Base-by-base conservation (phyloP, 192 early-diverging fungal genomes). In the Fimicolochytrium jonesii region DNA sequence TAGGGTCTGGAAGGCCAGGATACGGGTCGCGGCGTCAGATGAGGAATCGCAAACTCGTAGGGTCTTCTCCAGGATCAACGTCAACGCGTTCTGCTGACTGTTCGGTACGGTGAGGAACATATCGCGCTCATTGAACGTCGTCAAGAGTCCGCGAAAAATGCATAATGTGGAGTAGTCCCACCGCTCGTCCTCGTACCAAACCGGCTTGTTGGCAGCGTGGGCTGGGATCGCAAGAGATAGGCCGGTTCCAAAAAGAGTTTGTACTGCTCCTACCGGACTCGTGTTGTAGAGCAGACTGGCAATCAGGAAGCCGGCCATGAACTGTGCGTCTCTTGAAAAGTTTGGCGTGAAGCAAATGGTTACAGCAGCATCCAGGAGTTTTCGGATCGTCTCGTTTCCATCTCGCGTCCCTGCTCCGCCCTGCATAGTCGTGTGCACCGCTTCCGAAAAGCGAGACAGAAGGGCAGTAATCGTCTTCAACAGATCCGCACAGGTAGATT, bases 1-100 rank as follows among this genome's bases (percentile, higher is more conserved):
- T 18, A 74, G 36, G 25, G 60, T 70, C 54, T 69, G 62, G 29
- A 70, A 74, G 3, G 67, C 50, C 11, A 74, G 31, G n/a, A 74
- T 31, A 13, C 72, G 61, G 6, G 64, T 70, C 6, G 43, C 23
- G 10, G 66, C 30, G 10, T 68, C 71, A n/a, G 61, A 34, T 33
- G 56, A 18, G n/a, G 11, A 10, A 28, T 70, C 53, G 46, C 61
- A 48, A 31, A 65, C 33, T 15, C 25, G 18, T 22, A 55, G 56
- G 42, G 66, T 70, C 13, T 23, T 15, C 2, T 29, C 22, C 20
- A 66, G 66, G 17, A 65, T 22, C 26, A 56, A 18, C 20, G 55
- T 11, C 3, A 65, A 33, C 39, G 41, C 37, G 37, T 17, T 11
- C 37, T 39, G 9, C 37, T 39, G 37, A 39, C 37, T 17, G 37